These are phyloP conservation scores for Takakia lepidozioides DNA, from an alignment of 225 moss, liverwort and hornwort species.

Conservation along the genomic window DNA sequence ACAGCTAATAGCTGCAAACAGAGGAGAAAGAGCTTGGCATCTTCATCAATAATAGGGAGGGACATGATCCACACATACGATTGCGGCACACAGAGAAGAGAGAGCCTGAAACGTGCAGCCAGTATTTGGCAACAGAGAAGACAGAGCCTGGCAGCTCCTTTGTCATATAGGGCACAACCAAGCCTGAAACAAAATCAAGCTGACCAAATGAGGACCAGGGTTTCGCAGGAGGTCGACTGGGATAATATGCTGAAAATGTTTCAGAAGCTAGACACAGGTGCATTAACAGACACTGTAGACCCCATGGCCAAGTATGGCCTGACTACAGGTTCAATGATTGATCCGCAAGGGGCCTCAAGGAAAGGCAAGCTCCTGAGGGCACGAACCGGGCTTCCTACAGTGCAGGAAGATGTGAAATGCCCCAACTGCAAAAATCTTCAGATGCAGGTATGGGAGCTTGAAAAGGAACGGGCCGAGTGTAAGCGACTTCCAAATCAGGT, in stretches of 20 bases:
- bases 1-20: too few relatives aligned
- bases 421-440: background rate
- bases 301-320: constrained; percentile 6
- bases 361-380: background rate
- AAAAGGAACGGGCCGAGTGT: background rate
- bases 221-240: background rate
- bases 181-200: constrained; percentile 1
- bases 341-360: background rate
- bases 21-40: too few relatives aligned
- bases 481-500: background rate
- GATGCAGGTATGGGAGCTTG: background rate
- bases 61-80: too few relatives aligned
- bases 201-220: background rate
- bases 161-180: too few relatives aligned
- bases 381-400: background rate
- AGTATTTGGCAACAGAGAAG: too few relatives aligned
- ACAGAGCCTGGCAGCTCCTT: too few relatives aligned
- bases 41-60: too few relatives aligned
- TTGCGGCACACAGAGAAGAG: too few relatives aligned
- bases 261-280: constrained; percentile 1
- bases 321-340: background rate
- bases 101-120: too few relatives aligned
- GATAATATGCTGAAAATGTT: constrained; percentile 2
- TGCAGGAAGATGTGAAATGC: background rate
- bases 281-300: too few relatives aligned